Evolutionary conservation across 208 protist genomes (phyloP), one percentile per base, ranked within the genome.

Genomic region (Wallacemonas collosoma): DNA sequence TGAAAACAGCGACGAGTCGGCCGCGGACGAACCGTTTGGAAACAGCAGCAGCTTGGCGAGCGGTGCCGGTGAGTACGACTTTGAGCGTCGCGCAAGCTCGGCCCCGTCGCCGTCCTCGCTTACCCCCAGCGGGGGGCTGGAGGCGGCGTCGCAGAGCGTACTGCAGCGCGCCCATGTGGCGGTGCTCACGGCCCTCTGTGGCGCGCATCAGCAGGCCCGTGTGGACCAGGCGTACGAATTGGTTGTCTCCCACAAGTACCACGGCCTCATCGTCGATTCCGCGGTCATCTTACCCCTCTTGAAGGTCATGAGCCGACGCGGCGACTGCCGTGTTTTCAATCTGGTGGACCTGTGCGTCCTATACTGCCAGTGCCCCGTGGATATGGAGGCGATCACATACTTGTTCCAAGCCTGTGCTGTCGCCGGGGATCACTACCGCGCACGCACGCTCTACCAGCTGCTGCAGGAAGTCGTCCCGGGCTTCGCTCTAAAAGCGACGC

Each of bases 191-290:
- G 75, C 76, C 44, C 72, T 93, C 44, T 90, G 87, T 66, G 73
- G 54, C 1, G 89, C 91, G 12, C 85, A 85, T 55, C 36, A 85
- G 41, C 77, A 91, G n/a, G 75, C 80, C 47, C 84, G 84, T 54
- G 71, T 87, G 8, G 88, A 91, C 61, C 82, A 94, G 66, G 89
- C 85, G n/a, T 96, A 96, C 73, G 83, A 75, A 54, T 86, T 96
- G 44, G 68, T 96, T 41, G 82, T 93, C 3, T 76, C 89, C 7
- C 92, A 96, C 84, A 96, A 96, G 78, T 96, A 96, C 68, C 87
- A 96, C 61, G 89, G 89, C 1, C 66, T 96, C 11, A 73, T 84
- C 44, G 84, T 96, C 36, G 93, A 83, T 1, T 79, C 80, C 58
- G 87, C 92, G 26, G 61, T 93, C 40, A 83, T 91, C 39, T 53